A percentile compares a stretch with the other conserved stretches of the same genome.
These are phyloP conservation scores for Leishmania gerbilli DNA, from an alignment of 208 protist genomes.

Conservation along the genomic window DNA sequence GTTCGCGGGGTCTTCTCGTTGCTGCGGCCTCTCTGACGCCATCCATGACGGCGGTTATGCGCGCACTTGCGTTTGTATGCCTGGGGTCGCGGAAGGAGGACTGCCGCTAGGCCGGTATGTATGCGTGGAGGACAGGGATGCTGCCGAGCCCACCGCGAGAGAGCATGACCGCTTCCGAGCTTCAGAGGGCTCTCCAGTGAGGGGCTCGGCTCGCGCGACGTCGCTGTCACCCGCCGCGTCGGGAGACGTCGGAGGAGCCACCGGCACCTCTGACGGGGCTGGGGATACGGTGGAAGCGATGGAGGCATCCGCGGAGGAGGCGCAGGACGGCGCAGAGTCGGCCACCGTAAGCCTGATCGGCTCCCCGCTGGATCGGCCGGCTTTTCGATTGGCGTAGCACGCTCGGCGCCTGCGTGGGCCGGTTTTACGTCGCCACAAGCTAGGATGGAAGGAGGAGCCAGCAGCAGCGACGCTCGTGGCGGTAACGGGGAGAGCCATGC, in stretches of 20 bases:
- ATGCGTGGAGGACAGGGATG: background rate
- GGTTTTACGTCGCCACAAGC: constrained; percentile 29
- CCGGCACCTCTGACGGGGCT: background rate
- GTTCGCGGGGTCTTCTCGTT: background rate
- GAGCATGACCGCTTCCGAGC: background rate
- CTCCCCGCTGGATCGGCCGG: constrained; percentile 40
- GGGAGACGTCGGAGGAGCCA: background rate
- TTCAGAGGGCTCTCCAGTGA: background rate
- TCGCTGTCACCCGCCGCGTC: background rate
- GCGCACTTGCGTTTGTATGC: background rate
- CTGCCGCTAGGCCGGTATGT: constrained; percentile 7
- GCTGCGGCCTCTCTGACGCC: background rate
- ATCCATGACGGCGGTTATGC: background rate
- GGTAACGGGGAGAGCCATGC: background rate
- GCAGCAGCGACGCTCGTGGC: background rate
- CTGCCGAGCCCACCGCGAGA: background rate
- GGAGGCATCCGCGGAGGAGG: background rate
- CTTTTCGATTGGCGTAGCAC: constrained; percentile 37
- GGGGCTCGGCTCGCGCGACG: background rate
- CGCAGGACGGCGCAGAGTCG: constrained; percentile 1
- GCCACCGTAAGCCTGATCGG: constrained; percentile 27
- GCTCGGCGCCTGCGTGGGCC: constrained; percentile 32
- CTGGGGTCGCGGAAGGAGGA: background rate
- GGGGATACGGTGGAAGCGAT: background rate
- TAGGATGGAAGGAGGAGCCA: constrained; percentile 12